These are phyloP conservation scores for Syzygium jambos DNA, from an alignment of 345 rosid species.

Conservation along the genomic window DNA sequence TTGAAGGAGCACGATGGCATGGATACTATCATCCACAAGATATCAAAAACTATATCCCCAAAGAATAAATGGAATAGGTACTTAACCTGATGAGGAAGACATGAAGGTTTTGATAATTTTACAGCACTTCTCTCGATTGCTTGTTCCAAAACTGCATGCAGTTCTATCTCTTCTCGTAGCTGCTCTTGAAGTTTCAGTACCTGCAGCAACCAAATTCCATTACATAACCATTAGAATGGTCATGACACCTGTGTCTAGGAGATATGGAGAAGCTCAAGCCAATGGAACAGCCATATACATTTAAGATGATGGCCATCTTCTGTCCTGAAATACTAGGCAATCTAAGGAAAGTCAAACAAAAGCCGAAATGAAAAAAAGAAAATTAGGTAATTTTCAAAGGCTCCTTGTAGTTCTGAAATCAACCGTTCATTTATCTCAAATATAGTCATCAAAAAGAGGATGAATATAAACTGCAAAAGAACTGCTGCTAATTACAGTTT, in stretches of 20 bases:
- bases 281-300: not conserved
- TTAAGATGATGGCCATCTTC: not conserved
- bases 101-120: constrained; percentile 30
- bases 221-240: not conserved
- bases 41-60: not conserved
- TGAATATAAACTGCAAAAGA: not conserved
- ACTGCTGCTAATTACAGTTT: not conserved
- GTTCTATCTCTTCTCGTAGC: constrained; percentile 62
- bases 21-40: not conserved
- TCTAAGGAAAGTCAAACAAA: not conserved
- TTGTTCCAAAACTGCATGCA: constrained; percentile 50
- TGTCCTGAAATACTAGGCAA: not conserved
- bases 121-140: constrained; percentile 43
- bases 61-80: not conserved
- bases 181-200: constrained; percentile 55
- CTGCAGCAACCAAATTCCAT: constrained; percentile 25
- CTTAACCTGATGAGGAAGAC: constrained; percentile 51
- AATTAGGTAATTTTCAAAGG: not conserved
- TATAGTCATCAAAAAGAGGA: not conserved
- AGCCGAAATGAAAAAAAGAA: not conserved
- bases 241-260: not conserved
- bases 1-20: not conserved
- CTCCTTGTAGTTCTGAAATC: not conserved
- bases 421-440: not conserved
- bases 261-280: not conserved